Evolutionary conservation across 768 basidiomycete species (phyloP), one percentile per base, ranked within the genome.

Genomic region (Hericium rajendrae): DNA sequence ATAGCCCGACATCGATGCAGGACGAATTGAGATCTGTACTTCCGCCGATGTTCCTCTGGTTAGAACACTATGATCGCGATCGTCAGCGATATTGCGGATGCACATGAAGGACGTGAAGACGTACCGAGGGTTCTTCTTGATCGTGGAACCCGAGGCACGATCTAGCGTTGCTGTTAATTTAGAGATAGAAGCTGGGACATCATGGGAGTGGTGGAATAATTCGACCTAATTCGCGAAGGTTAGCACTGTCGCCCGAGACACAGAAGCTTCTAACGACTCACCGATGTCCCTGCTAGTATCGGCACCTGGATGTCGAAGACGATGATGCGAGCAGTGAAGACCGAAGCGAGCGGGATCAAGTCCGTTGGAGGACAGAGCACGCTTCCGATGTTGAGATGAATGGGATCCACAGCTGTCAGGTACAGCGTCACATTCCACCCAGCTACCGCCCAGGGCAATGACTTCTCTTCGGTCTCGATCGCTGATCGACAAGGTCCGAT

Each of bases 241-340:
- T 48, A 51, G 26, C 37, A 24, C 16, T n/a, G 16, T 2, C 16
- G 12, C 28, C 16, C 20, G 22, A n/a, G 48, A 26, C 15, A 28
- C 40, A 3, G 13, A 8, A 22, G 16, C n/a, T n/a, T n/a, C n/a
- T n/a, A 38, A 40, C 38, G 37, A 68, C 78, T 60, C 69, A 94
- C 94, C 43, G 91, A 85, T 61, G 91, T 78, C 41, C 97, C 97
- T 1, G 83, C 77, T 11, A 86, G 92, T 61, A 99, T 88, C 0
- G 97, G 97, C 50, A 90, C 77, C 61, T 88, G 82, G 13, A 95
- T 81, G 67, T 99, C 97, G 67, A 99, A 98, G 4, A 97, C 81
- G 57, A 99, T 88, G 63, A 99, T 85, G 60, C 92, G 84, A 5
- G 94, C 93, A 6, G 76, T 83, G 70, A 98, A 97, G 13, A 74